Percentiles rank a stretch among this genome's conserved stretches.
Evolutionary conservation across 1,284 basidiomycete species (phyloP).

Genomic region (Xerocomus amazonicus): DNA sequence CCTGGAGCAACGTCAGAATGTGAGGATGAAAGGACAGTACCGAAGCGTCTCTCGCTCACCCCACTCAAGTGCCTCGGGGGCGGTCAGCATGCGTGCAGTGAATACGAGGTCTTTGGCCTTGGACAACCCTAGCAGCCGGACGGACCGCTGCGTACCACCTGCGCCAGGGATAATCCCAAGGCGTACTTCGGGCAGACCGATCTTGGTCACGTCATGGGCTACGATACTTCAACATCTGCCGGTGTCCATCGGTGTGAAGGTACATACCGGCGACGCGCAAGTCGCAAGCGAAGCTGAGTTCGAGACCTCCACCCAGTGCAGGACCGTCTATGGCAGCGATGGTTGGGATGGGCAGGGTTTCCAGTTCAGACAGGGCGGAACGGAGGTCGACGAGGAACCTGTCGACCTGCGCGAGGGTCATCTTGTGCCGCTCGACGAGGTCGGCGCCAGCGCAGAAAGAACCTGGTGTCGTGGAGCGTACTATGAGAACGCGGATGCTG

Average conservation of each 20-base stretch:
- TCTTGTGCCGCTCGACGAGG: constrained; percentile 78
- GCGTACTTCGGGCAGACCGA: constrained; percentile 73
- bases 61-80: constrained; percentile 67
- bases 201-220: constrained; percentile 59
- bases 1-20: constrained; percentile 41
- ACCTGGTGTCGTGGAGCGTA: constrained; percentile 70
- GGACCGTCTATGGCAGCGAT: constrained; percentile 93
- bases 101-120: constrained; percentile 86
- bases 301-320: constrained; percentile 88
- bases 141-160: constrained; percentile 88
- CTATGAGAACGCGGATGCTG: constrained; percentile 74
- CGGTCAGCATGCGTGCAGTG: constrained; percentile 56
- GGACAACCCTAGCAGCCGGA: constrained; percentile 76
- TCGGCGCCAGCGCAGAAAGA: constrained; percentile 94
- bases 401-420: constrained; percentile 72
- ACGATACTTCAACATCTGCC: constrained; percentile 6
- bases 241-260: neutral
- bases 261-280: constrained; percentile 74
- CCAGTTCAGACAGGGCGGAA: constrained; percentile 68
- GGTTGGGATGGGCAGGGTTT: constrained; percentile 81
- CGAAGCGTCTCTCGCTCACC: constrained; percentile 46
- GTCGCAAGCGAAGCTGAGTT: constrained; percentile 85
- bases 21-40: neutral
- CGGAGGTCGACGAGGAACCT: constrained; percentile 81
- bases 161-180: constrained; percentile 94